Evolutionary conservation across 148 eudicot genomes (phyloP).

Genomic region (Arctostaphylos glauca): DNA sequence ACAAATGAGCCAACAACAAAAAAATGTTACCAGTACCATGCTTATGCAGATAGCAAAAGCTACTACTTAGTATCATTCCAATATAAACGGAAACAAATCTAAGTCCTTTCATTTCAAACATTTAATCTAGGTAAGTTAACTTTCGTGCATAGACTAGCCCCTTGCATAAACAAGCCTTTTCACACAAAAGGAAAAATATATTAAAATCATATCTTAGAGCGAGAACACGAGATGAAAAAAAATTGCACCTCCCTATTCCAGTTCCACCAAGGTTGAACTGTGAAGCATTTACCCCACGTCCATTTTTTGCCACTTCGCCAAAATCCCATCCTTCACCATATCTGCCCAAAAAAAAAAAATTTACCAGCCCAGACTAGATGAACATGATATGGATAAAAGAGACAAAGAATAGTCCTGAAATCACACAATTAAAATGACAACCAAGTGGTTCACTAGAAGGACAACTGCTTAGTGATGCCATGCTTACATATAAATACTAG

Average conservation of each 20-base stretch:
- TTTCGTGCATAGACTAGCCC: not conserved
- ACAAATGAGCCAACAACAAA: not conserved
- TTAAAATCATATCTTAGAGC: not conserved
- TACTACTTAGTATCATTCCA: not conserved
- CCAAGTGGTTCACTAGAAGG: not conserved
- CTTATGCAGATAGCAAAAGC: not conserved
- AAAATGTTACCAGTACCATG: not conserved
- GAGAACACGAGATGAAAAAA: constrained; percentile 8
- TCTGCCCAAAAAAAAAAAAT: constrained; percentile 34
- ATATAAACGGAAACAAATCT: not conserved
- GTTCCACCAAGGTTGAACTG: constrained; percentile 84
- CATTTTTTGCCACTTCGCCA: constrained; percentile 89
- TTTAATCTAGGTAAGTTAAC: not conserved
- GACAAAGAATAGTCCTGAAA: not conserved
- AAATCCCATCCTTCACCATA: constrained; percentile 99
- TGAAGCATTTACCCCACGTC: constrained; percentile 87
- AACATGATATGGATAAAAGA: not conserved
- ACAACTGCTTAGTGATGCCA: not conserved
- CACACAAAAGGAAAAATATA: not conserved
- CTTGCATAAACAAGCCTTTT: not conserved
- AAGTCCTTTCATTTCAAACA: not conserved
- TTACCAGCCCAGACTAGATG: constrained; percentile 1
- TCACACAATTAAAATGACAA: not conserved
- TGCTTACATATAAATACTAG: constrained; percentile 81
- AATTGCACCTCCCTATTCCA: constrained; percentile 81